Conservation (phyloP, 2,329 filamentous ascomycete species). For the Pochonia chlamydosporia region DNA sequence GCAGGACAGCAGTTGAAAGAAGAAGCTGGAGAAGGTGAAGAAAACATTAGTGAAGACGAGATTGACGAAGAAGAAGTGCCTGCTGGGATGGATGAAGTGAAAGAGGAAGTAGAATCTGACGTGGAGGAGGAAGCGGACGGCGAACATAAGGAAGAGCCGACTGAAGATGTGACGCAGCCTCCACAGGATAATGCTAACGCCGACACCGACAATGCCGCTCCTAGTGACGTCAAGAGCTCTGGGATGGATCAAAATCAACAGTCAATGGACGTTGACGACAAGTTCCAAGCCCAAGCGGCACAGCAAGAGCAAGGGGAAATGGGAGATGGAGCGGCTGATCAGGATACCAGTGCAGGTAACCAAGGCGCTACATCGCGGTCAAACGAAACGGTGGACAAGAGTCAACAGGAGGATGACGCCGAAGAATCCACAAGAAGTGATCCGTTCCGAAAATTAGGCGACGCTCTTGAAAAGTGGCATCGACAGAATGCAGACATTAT, state of each 20-base stretch:
- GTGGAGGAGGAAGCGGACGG: constrained; percentile 6
- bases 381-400: constrained; percentile 42
- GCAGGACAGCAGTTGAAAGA: constrained; percentile 30
- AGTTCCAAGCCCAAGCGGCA: constrained; percentile 52
- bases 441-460: constrained; percentile 90
- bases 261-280: constrained; percentile 55
- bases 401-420: constrained; percentile 38
- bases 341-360: constrained; percentile 58
- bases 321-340: constrained; percentile 58
- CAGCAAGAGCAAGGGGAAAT: constrained; percentile 62
- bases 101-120: constrained; percentile 36
- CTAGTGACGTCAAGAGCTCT: constrained; percentile 57
- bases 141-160: constrained; percentile 29
- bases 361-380: constrained; percentile 49
- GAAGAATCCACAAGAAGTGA: constrained; percentile 46
- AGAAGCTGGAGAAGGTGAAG: constrained; percentile 42
- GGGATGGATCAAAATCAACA: constrained; percentile 62
- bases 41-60: constrained; percentile 33
- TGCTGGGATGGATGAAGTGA: constrained; percentile 45
- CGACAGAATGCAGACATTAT: constrained; percentile 79
- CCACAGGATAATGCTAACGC: constrained; percentile 43
- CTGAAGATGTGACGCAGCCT: constrained; percentile 26
- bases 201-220: constrained; percentile 56
- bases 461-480: constrained; percentile 90
- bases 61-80: constrained; percentile 41